Conservation (phyloP, 2,329 filamentous ascomycete species). For the Zasmidium cellare region DNA sequence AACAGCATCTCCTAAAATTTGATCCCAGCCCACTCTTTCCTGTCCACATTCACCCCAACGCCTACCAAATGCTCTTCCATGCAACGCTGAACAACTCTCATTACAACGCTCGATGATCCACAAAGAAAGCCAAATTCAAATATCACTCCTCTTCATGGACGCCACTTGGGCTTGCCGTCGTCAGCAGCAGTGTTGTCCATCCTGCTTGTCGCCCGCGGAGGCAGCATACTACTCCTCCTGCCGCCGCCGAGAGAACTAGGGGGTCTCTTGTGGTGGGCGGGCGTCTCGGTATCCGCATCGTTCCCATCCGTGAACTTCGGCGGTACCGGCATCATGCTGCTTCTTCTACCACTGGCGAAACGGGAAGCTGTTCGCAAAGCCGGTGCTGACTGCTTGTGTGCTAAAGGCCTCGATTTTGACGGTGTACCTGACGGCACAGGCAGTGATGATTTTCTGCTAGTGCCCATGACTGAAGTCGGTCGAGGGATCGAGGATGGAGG, state of each 20-base stretch:
- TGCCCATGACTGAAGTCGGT: slow-evolving; percentile 16
- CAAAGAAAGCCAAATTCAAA: neutral
- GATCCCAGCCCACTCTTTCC: neutral
- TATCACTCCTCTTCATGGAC: slow-evolving; percentile 4
- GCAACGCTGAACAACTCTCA: neutral
- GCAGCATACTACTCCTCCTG: slow-evolving; percentile 23
- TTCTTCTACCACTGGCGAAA: slow-evolving; percentile 18
- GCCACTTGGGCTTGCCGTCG: slow-evolving; percentile 25
- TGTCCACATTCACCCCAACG: neutral
- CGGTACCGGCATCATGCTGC: slow-evolving; percentile 24
- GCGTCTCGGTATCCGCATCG: slow-evolving; percentile 31
- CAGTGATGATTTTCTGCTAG: slow-evolving; percentile 24
- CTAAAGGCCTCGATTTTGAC: slow-evolving; percentile 12
- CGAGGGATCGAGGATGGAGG: slow-evolving; percentile 22
- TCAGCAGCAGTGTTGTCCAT: slow-evolving; percentile 8
- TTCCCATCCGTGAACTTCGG: slow-evolving; percentile 24
- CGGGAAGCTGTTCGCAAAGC: slow-evolving; percentile 18
- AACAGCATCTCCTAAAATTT: too few relatives aligned
- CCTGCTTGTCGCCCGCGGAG: slow-evolving; percentile 19
- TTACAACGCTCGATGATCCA: neutral
- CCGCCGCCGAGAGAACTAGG: slow-evolving; percentile 23
- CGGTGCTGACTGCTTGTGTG: slow-evolving; percentile 19
- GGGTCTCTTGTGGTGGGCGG: slow-evolving; percentile 21
- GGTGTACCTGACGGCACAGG: slow-evolving; percentile 21
- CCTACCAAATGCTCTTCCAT: neutral